These are phyloP conservation scores for Calvatia gigantea DNA, from an alignment of 768 basidiomycete genomes.

Conservation along the genomic window DNA sequence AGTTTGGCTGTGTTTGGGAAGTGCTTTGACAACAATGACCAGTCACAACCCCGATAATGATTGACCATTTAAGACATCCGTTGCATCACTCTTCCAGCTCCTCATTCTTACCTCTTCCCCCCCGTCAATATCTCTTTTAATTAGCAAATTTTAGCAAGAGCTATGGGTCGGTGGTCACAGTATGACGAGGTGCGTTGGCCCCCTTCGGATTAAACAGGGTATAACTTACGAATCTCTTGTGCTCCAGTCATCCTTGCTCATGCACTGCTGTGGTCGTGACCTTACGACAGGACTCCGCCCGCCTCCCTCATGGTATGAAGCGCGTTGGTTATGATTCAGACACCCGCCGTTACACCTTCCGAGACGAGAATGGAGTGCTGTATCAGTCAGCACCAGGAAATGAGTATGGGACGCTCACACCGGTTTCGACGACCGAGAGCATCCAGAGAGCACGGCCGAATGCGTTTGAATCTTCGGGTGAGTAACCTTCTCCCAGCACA, in stretches of 20 bases:
- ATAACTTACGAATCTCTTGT: slow-evolving; percentile 3
- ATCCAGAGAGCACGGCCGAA: slow-evolving; percentile 6
- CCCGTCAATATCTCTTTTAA: not conserved
- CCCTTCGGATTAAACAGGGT: too few relatives aligned
- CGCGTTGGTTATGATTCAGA: slow-evolving; percentile 55
- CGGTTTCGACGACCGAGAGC: slow-evolving; percentile 19
- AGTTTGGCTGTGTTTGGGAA: too few relatives aligned
- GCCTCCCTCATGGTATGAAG: slow-evolving; percentile 45
- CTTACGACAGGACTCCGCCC: slow-evolving; percentile 40
- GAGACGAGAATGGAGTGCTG: slow-evolving; percentile 38
- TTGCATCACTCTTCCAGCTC: not conserved
- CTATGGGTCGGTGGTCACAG: slow-evolving; percentile 41
- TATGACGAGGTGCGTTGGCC: slow-evolving; percentile 37
- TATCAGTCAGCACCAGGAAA: slow-evolving; percentile 44
- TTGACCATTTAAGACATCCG: not conserved
- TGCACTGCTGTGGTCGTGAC: not conserved
- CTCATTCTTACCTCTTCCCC: not conserved
- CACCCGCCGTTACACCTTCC: slow-evolving; percentile 45
- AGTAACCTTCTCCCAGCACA: not conserved
- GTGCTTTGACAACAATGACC: too few relatives aligned
- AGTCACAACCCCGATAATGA: too few relatives aligned
- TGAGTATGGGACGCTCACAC: slow-evolving; percentile 40
- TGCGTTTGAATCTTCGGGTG: not conserved
- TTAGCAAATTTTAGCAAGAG: not conserved
- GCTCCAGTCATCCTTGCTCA: not conserved